Evolutionary conservation across 2,329 filamentous ascomycete species (phyloP).

Genomic region (Fusarium scirpi): DNA sequence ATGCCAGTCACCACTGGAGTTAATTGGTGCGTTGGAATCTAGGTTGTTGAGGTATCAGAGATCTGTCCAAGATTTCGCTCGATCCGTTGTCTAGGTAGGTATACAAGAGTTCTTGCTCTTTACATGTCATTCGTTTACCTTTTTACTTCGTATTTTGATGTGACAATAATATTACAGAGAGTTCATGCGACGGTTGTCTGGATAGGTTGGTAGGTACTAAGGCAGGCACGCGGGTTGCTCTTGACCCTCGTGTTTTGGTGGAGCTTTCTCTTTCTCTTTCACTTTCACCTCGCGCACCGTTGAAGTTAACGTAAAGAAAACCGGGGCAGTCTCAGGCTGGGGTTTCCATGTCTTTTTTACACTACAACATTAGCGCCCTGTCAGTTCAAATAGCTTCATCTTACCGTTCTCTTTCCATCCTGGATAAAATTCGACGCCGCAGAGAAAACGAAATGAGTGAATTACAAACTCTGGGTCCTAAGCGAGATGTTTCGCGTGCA

Average conservation of each 20-base stretch:
- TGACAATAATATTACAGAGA: neutral
- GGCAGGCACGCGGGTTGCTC: neutral
- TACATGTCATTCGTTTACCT: neutral
- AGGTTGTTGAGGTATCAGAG: neutral
- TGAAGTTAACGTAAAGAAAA: constrained; percentile 23
- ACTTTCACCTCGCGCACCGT: constrained; percentile 23
- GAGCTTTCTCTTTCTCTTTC: neutral
- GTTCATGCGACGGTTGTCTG: neutral
- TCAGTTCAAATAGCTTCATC: constrained; percentile 15
- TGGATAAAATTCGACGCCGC: neutral
- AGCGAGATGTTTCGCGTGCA: neutral
- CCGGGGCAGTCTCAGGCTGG: constrained; percentile 32
- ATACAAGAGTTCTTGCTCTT: neutral
- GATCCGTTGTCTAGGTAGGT: neutral
- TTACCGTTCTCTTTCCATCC: constrained; percentile 2
- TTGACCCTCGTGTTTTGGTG: constrained; percentile 9
- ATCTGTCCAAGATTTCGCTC: neutral
- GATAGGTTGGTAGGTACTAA: neutral
- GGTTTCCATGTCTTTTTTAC: constrained; percentile 24
- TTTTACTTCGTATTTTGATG: neutral
- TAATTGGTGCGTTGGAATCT: neutral
- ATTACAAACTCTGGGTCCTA: neutral
- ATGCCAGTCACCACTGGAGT: neutral
- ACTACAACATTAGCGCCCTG: neutral
- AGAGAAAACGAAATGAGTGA: neutral